Percentiles rank a stretch among this genome's conserved stretches.
Conservation (phyloP, 208 protist species). For the Wallacemonas sp. region DNA sequence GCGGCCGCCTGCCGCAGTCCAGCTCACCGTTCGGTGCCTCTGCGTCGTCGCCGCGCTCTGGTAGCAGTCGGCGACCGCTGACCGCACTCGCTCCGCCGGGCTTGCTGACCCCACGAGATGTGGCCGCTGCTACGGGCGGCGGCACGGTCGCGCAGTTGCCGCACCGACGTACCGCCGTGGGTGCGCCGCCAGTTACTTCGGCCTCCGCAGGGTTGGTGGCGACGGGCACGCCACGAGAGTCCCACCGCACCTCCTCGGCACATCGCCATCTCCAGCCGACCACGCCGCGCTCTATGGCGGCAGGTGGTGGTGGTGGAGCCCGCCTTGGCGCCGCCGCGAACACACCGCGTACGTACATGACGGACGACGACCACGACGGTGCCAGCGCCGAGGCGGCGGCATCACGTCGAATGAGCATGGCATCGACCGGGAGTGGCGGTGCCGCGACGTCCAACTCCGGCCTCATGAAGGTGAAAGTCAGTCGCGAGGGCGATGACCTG, state of each 20-base stretch:
- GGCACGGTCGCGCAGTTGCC: neutral
- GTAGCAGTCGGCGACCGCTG: neutral
- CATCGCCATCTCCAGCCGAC: too few relatives aligned
- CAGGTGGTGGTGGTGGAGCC: too few relatives aligned
- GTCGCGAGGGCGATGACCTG: slow-evolving; percentile 9
- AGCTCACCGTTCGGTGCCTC: neutral
- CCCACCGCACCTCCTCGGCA: neutral
- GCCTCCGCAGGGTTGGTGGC: neutral
- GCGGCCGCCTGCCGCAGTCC: slow-evolving; percentile 2
- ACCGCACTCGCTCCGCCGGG: neutral
- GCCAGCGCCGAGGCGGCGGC: neutral
- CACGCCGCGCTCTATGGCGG: too few relatives aligned
- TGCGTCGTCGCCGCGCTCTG: neutral
- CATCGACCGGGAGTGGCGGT: neutral
- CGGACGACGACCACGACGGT: neutral
- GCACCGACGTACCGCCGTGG: neutral
- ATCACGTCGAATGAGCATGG: neutral
- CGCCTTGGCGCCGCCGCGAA: neutral
- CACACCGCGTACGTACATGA: neutral
- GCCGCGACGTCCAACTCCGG: neutral
- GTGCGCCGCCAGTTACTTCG: too few relatives aligned
- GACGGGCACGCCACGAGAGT: neutral
- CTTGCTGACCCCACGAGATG: neutral
- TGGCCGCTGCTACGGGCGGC: neutral
- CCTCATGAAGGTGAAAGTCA: slow-evolving; percentile 15